phyloP scores from a whole-genome alignment of 306 rosid genomes.

The Malus orientalis region DNA sequence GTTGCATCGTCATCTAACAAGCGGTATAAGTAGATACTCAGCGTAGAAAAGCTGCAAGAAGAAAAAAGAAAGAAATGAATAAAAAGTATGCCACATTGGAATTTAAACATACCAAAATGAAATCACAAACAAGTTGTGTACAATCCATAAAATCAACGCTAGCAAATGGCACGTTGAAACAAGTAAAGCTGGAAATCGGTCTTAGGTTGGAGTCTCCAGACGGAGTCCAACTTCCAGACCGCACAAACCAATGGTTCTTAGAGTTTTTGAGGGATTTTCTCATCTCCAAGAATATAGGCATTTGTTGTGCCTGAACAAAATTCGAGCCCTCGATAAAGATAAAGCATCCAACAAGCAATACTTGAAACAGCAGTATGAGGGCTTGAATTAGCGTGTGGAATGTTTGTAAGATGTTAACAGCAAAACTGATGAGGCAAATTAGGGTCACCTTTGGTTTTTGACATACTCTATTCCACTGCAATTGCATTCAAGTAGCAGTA shows the following conservation, averaged over 20 bases:
- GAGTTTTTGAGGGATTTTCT: not conserved
- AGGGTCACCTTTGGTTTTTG: not conserved
- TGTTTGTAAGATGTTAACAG: not conserved
- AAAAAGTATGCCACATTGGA: not conserved
- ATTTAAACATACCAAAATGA: not conserved
- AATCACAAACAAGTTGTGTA: not conserved
- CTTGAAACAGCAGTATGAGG: not conserved
- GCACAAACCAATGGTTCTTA: not conserved
- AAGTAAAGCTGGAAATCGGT: not conserved
- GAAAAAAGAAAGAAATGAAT: not conserved
- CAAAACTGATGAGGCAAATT: not conserved
- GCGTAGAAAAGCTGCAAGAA: constrained; percentile 80
- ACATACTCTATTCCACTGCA: not conserved
- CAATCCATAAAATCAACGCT: not conserved
- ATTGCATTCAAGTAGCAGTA: not conserved
- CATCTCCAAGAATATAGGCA: not conserved
- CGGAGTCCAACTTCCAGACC: not conserved
- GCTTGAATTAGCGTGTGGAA: not conserved
- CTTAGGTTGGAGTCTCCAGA: not conserved
- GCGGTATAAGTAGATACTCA: constrained; percentile 77
- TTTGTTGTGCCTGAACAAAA: not conserved
- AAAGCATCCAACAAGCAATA: not conserved
- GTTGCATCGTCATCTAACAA: constrained; percentile 52
- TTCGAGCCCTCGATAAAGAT: not conserved
- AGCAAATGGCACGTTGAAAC: not conserved